These are phyloP conservation scores for Leishmania gerbilli DNA, from an alignment of 208 protist species.

Conservation along the genomic window DNA sequence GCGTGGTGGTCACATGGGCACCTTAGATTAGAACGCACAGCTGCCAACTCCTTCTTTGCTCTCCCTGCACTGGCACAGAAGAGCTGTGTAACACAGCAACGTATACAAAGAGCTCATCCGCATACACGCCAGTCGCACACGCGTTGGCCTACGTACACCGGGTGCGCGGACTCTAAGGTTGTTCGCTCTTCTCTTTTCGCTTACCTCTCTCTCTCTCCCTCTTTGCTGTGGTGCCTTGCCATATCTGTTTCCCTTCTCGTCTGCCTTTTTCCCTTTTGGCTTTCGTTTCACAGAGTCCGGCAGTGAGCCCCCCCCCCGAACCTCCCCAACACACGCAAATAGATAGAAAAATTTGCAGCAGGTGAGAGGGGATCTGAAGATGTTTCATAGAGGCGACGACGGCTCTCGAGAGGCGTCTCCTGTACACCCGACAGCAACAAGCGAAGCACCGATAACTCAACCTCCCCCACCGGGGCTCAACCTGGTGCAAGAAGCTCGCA, in stretches of 20 bases:
- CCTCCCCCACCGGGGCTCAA: not conserved
- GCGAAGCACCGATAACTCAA: not conserved
- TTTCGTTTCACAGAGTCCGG: not conserved
- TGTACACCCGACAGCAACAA: not conserved
- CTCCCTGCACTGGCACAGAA: not conserved
- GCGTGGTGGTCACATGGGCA: not conserved
- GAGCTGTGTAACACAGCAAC: not conserved
- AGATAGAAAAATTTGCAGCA: not conserved
- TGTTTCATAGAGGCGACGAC: not conserved
- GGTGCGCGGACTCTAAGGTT: not conserved
- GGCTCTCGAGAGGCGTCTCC: not conserved
- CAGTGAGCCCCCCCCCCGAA: not conserved
- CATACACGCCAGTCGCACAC: not conserved
- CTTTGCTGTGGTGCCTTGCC: too few species aligned
- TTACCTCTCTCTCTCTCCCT: not conserved
- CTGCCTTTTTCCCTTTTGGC: not conserved
- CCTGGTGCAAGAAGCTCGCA: not conserved
- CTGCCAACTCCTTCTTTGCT: not conserved
- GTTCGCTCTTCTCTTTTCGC: not conserved
- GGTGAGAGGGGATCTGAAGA: not conserved
- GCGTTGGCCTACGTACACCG: too few species aligned
- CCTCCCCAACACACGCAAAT: not conserved
- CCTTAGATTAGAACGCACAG: not conserved
- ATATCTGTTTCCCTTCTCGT: not conserved
- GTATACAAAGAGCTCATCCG: not conserved